Conservation (phyloP, 2,329 filamentous ascomycete species). For the Fusarium praegraminearum region DNA sequence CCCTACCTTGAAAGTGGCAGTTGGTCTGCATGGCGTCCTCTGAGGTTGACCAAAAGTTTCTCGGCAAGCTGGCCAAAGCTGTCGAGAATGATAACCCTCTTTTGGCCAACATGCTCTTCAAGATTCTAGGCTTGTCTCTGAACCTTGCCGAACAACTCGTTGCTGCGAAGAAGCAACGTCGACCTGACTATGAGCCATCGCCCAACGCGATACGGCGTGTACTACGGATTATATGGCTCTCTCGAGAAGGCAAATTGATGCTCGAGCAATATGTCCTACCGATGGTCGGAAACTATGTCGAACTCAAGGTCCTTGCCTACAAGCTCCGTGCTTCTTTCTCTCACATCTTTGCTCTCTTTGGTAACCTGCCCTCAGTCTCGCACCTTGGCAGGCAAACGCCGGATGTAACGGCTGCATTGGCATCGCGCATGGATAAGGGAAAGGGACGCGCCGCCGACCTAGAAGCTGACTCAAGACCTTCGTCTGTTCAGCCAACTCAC, state of each 20-base stretch:
- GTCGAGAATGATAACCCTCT: conserved; percentile 82
- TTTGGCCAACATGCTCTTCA: conserved; percentile 86
- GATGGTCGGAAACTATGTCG: conserved; percentile 80
- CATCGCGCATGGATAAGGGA: conserved; percentile 59
- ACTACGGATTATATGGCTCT: conserved; percentile 92
- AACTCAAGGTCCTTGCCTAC: conserved; percentile 89
- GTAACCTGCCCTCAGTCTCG: conserved; percentile 86
- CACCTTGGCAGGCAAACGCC: conserved; percentile 66
- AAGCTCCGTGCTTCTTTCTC: conserved; percentile 96
- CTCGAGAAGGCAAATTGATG: conserved; percentile 88
- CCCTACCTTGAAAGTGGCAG: conserved; percentile 15
- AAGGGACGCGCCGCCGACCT: conserved; percentile 61
- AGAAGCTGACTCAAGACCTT: conserved; percentile 56
- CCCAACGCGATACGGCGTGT: conserved; percentile 86
- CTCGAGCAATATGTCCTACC: conserved; percentile 90
- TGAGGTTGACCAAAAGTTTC: conserved; percentile 96
- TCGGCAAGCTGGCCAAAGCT: conserved; percentile 86
- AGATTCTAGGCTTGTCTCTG: conserved; percentile 89
- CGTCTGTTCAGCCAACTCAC: conserved; percentile 63
- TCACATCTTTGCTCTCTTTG: conserved; percentile 96
- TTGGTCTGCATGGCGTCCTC: conserved; percentile 84
- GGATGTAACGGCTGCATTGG: conserved; percentile 56
- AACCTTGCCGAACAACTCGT: conserved; percentile 87
- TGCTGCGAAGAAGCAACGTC: conserved; percentile 83
- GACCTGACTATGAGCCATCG: conserved; percentile 81